These are phyloP conservation scores for Ettlia oleoabundans DNA, from an alignment of 139 green algal species.

Conservation along the genomic window DNA sequence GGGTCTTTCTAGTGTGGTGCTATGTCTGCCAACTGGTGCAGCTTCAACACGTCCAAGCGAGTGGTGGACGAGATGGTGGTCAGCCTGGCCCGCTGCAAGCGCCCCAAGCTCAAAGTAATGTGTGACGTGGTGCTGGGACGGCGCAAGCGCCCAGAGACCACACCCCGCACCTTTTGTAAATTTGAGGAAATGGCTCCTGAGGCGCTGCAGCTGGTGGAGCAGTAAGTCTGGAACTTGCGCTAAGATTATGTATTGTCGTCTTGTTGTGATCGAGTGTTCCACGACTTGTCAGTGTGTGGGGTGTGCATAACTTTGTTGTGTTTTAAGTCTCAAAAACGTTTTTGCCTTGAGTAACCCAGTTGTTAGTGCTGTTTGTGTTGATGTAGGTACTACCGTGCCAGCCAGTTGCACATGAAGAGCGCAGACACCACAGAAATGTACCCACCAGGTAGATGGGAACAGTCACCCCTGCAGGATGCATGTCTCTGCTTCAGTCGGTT, in stretches of 20 bases:
- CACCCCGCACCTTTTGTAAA: constrained; percentile 37
- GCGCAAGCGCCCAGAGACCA: constrained; percentile 7
- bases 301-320: too few species aligned
- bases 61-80: constrained; percentile 61
- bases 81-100: constrained; percentile 56
- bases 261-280: too few species aligned
- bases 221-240: too few species aligned
- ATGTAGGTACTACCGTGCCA: constrained; percentile 30
- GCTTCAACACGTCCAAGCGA: constrained; percentile 38
- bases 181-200: constrained; percentile 38
- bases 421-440: constrained; percentile 26
- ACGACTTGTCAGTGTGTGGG: too few species aligned
- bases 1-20: too few species aligned
- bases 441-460: constrained; percentile 18
- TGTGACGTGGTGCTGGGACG: constrained; percentile 15
- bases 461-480: background rate
- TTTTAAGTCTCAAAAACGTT: too few species aligned
- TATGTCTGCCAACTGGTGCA: background rate
- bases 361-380: too few species aligned
- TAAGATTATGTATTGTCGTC: too few species aligned
- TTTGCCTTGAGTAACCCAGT: too few species aligned
- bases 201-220: constrained; percentile 26
- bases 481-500: background rate
- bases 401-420: constrained; percentile 20
- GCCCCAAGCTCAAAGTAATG: constrained; percentile 31